Percentiles rank a stretch among this genome's conserved stretches.
Evolutionary conservation across 441 rosid species (phyloP).

Genomic region (Arabidopsis lyrata): DNA sequence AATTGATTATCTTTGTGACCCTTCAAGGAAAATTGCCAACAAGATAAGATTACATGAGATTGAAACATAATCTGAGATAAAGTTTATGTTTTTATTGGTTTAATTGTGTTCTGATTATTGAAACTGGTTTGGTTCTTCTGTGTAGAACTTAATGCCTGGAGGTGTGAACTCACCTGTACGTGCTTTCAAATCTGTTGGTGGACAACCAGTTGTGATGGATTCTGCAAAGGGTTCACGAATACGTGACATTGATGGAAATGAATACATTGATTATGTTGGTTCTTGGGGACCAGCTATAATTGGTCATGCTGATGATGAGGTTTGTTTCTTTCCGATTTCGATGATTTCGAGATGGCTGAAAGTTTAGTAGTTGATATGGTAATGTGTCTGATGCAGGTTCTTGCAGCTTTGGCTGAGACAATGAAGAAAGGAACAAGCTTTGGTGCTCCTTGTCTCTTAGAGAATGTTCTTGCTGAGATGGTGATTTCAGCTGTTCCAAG

Average conservation of each 20-base stretch:
- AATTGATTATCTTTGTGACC: not conserved
- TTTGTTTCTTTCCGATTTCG: not conserved
- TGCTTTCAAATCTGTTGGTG: conserved; percentile 16
- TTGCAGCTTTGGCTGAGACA: conserved; percentile 84
- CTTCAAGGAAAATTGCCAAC: not conserved
- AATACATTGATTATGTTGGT: conserved; percentile 68
- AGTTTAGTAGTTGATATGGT: not conserved
- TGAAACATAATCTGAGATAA: not conserved
- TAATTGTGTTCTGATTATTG: not conserved
- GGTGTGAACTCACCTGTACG: conserved; percentile 19
- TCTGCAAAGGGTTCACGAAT: not conserved
- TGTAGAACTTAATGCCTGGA: conserved; percentile 9
- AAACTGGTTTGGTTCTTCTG: not conserved
- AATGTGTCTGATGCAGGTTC: conserved; percentile 55
- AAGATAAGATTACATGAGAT: not conserved
- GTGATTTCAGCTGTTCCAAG: conserved; percentile 87
- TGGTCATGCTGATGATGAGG: conserved; percentile 77
- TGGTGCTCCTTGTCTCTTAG: conserved; percentile 95
- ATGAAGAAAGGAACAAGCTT: conserved; percentile 98
- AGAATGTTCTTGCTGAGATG: conserved; percentile 86
- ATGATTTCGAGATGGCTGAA: not conserved
- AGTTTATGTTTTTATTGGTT: not conserved
- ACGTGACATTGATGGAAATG: conserved; percentile 17
- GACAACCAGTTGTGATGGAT: conserved; percentile 17
- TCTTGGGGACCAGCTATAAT: conserved; percentile 94